Base-by-base conservation (phyloP, 306 rosid species). In the Vigna radiata region DNA sequence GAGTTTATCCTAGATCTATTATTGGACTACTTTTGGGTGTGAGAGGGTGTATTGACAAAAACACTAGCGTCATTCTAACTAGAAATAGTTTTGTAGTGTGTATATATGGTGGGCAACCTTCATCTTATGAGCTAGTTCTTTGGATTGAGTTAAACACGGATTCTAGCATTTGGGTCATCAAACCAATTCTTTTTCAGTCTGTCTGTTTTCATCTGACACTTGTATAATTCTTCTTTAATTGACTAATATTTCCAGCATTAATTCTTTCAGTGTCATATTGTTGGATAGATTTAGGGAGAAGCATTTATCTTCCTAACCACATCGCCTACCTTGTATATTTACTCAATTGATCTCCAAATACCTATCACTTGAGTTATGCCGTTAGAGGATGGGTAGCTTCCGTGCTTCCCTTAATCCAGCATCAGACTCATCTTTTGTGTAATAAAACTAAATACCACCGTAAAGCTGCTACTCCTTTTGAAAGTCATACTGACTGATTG, bases 151-250 rank as follows among this genome's bases (percentile, higher is more conserved):
- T 17, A 50, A 7, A 16, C 55, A 6, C 7, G n/a, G 2, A 50
- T 0, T 7, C 21, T 6, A 16, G 6, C 17, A 55, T 66, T 56
- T 67, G 37, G 55, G 50, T 19, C 65, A 59, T 68, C 58, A 48
- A 49, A 48, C 49, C 59, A 59, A 68, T 67, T 69, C 39, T 67
- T 49, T 13, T 43, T 43, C 72, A 68, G 59, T 68, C 44, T 68
- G 52, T 44, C 36, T 44, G 7, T 70, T 16, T 62, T 21, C 66
- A 71, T 62, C 39, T 39, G 9, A 49, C 64, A 56, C 62, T 43
- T 46, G 60, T 43, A 59, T 68, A 44, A 31, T 55, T 61, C 29
- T 75, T 31, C 48, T 62, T 62, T 18, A 31, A 58, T 33, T 62
- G 49, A 21, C 60, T 46, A 18, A n/a, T 18, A 19, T 54, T 41